A percentile compares a stretch with the other conserved stretches of the same genome.
phyloP scores from a whole-genome alignment of 495 filamentous ascomycete genomes.

The Hamigera avellanea region DNA sequence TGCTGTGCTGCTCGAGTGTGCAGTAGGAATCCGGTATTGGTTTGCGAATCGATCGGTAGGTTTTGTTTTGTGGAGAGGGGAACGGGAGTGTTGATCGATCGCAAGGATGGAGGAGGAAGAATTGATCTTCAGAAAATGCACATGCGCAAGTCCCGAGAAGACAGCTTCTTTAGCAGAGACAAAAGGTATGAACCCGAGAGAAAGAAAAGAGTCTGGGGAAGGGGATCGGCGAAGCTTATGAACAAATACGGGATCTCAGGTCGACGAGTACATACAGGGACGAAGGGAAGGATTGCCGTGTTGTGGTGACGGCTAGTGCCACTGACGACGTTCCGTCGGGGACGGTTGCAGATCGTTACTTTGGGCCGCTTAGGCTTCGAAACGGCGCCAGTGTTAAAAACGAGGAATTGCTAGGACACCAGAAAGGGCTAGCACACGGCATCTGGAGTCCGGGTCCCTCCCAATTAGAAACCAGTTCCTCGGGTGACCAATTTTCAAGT shows the following conservation, averaged over 20 bases:
- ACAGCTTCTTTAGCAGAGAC: too few species aligned
- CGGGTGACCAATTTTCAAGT: not conserved
- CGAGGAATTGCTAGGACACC: not conserved
- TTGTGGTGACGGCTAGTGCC: slow-evolving; percentile 28
- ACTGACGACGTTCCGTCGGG: slow-evolving; percentile 37
- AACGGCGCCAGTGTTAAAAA: not conserved
- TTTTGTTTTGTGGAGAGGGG: too few species aligned
- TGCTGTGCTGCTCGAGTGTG: too few species aligned
- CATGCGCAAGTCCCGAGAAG: too few species aligned
- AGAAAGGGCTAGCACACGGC: not conserved
- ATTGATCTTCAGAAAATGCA: too few species aligned
- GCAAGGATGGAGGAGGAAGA: too few species aligned
- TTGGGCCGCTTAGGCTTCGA: slow-evolving; percentile 1
- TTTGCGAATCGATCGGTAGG: too few species aligned
- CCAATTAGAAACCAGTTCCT: not conserved
- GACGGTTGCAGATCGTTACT: slow-evolving; percentile 31
- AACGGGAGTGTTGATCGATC: too few species aligned
- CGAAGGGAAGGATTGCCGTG: slow-evolving; percentile 16
- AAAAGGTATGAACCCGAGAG: too few species aligned
- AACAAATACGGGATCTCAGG: slow-evolving; percentile 32
- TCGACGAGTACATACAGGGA: slow-evolving; percentile 14
- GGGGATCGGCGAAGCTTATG: slow-evolving; percentile 75
- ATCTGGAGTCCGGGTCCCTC: too few species aligned
- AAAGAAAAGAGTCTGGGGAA: slow-evolving; percentile 33
- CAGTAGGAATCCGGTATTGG: too few species aligned